phyloP scores from a whole-genome alignment of 1,139 yeast genomes.

The Geotrichum fermentans region DNA sequence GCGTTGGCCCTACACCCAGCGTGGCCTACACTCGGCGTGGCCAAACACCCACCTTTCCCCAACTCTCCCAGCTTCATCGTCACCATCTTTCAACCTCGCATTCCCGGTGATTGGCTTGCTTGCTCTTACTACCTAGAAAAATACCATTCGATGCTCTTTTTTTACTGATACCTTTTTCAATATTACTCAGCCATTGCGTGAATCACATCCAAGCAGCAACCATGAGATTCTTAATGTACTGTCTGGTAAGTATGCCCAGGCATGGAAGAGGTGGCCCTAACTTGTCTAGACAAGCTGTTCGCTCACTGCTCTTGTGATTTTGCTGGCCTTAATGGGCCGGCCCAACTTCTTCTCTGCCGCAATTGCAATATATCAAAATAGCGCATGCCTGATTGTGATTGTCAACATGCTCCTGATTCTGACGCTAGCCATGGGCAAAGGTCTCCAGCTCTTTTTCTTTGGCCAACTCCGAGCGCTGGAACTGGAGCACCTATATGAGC shows the following conservation, averaged over 20 bases:
- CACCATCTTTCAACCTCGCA: too few relatives aligned
- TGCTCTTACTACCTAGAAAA: background rate
- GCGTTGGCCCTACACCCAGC: too few relatives aligned
- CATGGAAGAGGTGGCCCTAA: too few relatives aligned
- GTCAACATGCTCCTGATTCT: conserved; percentile 44
- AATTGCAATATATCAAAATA: conserved; percentile 44
- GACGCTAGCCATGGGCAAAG: conserved; percentile 42
- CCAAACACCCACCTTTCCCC: background rate
- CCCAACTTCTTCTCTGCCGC: conserved; percentile 46
- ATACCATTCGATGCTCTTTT: background rate
- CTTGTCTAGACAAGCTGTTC: conserved; percentile 18
- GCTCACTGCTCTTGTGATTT: conserved; percentile 34
- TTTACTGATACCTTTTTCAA: background rate
- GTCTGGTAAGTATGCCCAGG: background rate
- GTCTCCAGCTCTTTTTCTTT: conserved; percentile 52
- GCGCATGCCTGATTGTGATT: conserved; percentile 40
- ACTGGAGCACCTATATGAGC: conserved; percentile 68
- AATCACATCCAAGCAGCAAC: conserved; percentile 7
- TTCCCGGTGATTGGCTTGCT: too few relatives aligned
- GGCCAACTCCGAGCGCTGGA: conserved; percentile 76
- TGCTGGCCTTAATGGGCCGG: conserved; percentile 36
- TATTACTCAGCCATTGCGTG: background rate
- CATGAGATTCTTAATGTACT: conserved; percentile 29
- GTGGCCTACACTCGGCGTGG: background rate
- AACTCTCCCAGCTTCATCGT: background rate